Percentiles rank a stretch among this genome's conserved stretches.
phyloP scores from a whole-genome alignment of 1,139 yeast species.

The Meyerozyma sp. region DNA sequence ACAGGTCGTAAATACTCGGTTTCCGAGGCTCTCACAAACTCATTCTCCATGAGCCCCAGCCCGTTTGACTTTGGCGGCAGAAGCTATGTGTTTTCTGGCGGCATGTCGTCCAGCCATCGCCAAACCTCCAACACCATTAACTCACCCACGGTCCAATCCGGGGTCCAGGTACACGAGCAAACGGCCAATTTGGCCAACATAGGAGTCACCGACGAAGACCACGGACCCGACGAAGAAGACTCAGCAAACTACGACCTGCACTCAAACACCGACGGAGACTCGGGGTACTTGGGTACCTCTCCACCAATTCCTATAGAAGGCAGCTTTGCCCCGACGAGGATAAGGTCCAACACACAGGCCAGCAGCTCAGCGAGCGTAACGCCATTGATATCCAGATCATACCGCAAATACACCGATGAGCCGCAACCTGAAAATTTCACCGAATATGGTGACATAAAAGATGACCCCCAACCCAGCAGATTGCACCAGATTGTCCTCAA shows the following conservation, averaged over 20 bases:
- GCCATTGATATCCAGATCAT: constrained; percentile 3
- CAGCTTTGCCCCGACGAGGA: not conserved
- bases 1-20: constrained; percentile 17
- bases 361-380: constrained; percentile 2
- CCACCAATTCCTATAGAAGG: constrained; percentile 19
- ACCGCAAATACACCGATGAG: constrained; percentile 4
- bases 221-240: constrained; percentile 8
- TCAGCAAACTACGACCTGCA: not conserved
- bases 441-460: not conserved
- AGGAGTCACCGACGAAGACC: constrained; percentile 47
- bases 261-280: constrained; percentile 4
- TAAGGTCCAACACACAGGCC: not conserved
- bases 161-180: constrained; percentile 53
- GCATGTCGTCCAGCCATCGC: constrained; percentile 16
- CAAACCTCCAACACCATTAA: constrained; percentile 13
- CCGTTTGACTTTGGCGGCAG: constrained; percentile 42
- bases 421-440: not conserved
- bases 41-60: constrained; percentile 14
- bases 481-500: constrained; percentile 15
- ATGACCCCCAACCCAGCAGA: not conserved
- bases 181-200: constrained; percentile 59
- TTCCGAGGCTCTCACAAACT: constrained; percentile 20
- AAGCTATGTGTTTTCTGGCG: constrained; percentile 27
- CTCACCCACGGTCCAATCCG: constrained; percentile 42
- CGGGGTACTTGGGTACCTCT: constrained; percentile 14